Evolutionary conservation across 805 yeast genomes (phyloP).

Genomic region (Kluyveromyces lactis): DNA sequence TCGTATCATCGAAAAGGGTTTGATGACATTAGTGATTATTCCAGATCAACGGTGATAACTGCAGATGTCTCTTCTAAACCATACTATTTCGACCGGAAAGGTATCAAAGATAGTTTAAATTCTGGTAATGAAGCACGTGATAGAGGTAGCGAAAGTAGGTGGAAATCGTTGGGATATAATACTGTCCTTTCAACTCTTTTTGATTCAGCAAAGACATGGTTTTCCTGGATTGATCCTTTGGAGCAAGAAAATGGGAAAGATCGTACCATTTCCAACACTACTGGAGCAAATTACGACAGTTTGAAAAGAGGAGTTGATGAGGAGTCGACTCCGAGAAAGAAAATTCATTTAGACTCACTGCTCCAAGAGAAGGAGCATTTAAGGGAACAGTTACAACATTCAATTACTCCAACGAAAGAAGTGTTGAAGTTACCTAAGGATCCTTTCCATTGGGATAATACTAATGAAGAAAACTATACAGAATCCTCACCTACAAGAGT

Average conservation of each 20-base stretch:
- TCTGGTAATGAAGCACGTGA: neutral
- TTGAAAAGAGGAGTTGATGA: neutral
- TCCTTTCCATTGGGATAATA: slow-evolving; percentile 25
- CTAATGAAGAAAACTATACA: slow-evolving; percentile 24
- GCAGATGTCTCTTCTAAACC: neutral
- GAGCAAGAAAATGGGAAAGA: neutral
- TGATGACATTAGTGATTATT: neutral
- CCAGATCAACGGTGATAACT: slow-evolving; percentile 1
- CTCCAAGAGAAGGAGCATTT: slow-evolving; percentile 1
- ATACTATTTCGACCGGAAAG: neutral
- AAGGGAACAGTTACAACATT: slow-evolving; percentile 4
- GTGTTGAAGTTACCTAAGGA: slow-evolving; percentile 16
- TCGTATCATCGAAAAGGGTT: neutral
- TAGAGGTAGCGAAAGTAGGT: neutral
- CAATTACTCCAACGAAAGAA: slow-evolving; percentile 7
- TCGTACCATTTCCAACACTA: neutral
- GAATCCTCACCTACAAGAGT: neutral
- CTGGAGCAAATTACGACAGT: neutral
- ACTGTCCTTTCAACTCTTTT: neutral
- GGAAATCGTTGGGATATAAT: neutral
- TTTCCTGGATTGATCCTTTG: neutral
- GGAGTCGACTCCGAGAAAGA: slow-evolving; percentile 7
- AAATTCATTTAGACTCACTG: neutral
- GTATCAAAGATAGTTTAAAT: neutral
- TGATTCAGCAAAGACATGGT: slow-evolving; percentile 2